phyloP scores from a whole-genome alignment of 768 basidiomycete species.

The Pisolithus sp. region DNA sequence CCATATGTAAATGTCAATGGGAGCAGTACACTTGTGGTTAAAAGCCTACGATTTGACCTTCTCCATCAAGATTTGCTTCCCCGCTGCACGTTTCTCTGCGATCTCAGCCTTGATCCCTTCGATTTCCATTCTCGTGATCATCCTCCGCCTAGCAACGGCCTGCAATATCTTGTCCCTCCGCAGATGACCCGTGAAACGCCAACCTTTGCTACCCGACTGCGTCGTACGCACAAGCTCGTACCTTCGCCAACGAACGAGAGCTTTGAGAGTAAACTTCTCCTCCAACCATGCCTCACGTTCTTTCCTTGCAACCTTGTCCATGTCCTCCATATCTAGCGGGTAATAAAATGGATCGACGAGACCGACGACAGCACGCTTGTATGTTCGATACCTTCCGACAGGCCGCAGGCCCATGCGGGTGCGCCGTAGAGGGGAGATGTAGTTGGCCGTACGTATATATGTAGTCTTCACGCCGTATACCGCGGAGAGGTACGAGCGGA shows the following conservation, averaged over 20 bases:
- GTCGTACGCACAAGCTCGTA: conserved; percentile 30
- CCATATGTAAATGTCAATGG: conserved; percentile 1
- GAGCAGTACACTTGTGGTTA: conserved; percentile 1
- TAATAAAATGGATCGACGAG: conserved; percentile 93
- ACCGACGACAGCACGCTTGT: conserved; percentile 90
- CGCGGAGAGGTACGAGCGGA: conserved; percentile 76
- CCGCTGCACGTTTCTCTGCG: conserved; percentile 18
- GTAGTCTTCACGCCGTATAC: conserved; percentile 88
- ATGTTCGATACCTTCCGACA: conserved; percentile 44
- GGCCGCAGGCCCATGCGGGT: conserved; percentile 20
- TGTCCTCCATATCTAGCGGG: conserved; percentile 74
- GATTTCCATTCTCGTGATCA: conserved; percentile 36
- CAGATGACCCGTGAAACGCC: conserved; percentile 36
- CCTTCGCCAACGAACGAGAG: conserved; percentile 31
- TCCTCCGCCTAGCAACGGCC: conserved; percentile 42
- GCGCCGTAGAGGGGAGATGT: conserved; percentile 50
- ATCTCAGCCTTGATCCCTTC: conserved; percentile 31
- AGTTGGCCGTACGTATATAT: conserved; percentile 94
- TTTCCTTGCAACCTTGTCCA: conserved; percentile 49
- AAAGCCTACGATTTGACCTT: conserved; percentile 6
- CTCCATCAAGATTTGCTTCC: conserved; percentile 19
- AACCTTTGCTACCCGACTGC: conserved; percentile 31
- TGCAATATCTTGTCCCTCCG: conserved; percentile 45
- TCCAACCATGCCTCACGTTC: conserved; percentile 59
- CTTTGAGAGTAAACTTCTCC: conserved; percentile 42